Evolutionary conservation across 2,329 filamentous ascomycete species (phyloP), one percentile per base, ranked within the genome.

Genomic region (Alternaria triticina): DNA sequence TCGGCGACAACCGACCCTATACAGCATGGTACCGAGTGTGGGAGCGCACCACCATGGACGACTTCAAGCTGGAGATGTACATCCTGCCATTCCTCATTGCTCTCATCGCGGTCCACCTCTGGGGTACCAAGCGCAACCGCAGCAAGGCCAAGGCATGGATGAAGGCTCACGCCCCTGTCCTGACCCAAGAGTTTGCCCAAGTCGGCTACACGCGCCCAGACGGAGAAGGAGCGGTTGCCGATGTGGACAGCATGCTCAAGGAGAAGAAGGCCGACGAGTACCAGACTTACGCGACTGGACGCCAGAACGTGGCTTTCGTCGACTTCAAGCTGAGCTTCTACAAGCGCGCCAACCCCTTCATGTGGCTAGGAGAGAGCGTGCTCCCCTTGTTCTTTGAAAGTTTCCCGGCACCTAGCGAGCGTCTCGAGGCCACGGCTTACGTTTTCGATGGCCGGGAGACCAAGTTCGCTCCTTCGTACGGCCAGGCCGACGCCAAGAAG

Each of bases 11-110:
- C 82, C 81, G 85, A 25, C 91, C 92, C 13, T 97, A 91, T 81
- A 97, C 94, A 55, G 93, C 93, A 85, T 99, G 96, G 96, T 99
- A 98, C 84, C 93, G 94, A 60, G 85, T 98, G 65, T 96, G 97
- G 87, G 94, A 98, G 87, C 93, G 96, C 76, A 90, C 94, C 75
- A 89, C 89, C 25, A 83, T 90, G 64, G 86, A 86, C 75, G 96
- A 99, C 80, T 99, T 99, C 86, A 89, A 89, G 82, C 87, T 90
- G 74, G 96, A 99, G 83, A 91, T 92, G 63, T 83, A 94, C 79
- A 91, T 99, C 74, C 83, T 97, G 64, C 87, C 88, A 33, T 85
- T 94, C 75, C 88, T 97, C 71, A 76, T 90, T 57, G 69, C 97
- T 57, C 87, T 97, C 69, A 85, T 97, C 69, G 78, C 90, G 45